Conservation (phyloP, 1,284 basidiomycete species). For the Ganoderma lucidum region DNA sequence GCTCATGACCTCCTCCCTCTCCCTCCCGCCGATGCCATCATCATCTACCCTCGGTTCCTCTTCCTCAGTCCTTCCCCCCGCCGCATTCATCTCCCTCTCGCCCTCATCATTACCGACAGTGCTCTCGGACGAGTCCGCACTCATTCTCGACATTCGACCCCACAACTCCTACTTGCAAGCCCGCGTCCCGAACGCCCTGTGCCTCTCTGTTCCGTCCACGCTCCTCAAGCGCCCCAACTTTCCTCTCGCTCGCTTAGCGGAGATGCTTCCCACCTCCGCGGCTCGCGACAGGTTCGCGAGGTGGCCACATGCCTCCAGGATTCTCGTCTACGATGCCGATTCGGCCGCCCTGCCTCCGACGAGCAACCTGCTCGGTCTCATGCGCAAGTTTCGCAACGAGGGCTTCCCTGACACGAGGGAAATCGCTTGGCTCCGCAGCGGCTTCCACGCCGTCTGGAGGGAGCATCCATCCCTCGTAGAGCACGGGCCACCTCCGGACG, state of each 20-base stretch:
- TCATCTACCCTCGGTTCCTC: conserved; percentile 24
- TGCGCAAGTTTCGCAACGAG: conserved; percentile 84
- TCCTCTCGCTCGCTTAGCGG: conserved; percentile 74
- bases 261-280: conserved; percentile 73
- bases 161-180: conserved; percentile 75
- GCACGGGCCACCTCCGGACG: conserved; percentile 51
- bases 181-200: conserved; percentile 79
- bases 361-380: conserved; percentile 79
- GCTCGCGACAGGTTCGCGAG: conserved; percentile 68
- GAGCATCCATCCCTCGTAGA: conserved; percentile 62
- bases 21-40: conserved; percentile 27
- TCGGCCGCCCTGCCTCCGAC: conserved; percentile 58
- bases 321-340: conserved; percentile 88
- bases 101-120: conserved; percentile 44
- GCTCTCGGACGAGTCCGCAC: conserved; percentile 45
- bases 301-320: conserved; percentile 63
- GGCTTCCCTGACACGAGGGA: conserved; percentile 63
- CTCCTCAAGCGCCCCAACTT: conserved; percentile 90
- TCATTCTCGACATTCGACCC: conserved; percentile 90
- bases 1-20: conserved; percentile 19
- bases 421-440: conserved; percentile 82
- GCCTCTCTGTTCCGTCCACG: conserved; percentile 93
- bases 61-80: conserved; percentile 23
- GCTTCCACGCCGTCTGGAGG: conserved; percentile 76
- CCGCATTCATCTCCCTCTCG: conserved; percentile 43